Evolutionary conservation across 306 rosid species (phyloP), one percentile per base, ranked within the genome.

Genomic region (Inga laurina): DNA sequence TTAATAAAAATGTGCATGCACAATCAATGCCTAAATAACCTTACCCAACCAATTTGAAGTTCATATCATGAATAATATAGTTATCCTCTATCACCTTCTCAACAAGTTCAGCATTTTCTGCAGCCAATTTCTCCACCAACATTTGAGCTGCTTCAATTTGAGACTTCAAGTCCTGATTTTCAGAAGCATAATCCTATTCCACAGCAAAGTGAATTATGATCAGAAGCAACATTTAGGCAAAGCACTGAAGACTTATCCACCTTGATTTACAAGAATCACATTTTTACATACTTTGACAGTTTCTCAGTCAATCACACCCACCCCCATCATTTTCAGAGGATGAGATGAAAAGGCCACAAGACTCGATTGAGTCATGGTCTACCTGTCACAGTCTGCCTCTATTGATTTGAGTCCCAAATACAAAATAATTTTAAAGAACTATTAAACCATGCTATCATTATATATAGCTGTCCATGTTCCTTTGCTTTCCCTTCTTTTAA

Each of bases 41-140:
- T 48, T 79, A 79, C 51, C 81, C 75, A 45, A 39, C 15, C 69
- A 77, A 73, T 66, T 57, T 45, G 74, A 82, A 76, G 51, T 43
- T 39, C 74, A 59, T 37, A 61, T 30, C 65, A 79, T 35, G 15
- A 66, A 75, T 45, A 85, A 52, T 11, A 61, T 10, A 27, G 37
- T 62, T 56, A 49, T 39, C 44, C 51, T 59, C 22, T 14, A 70
- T 82, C 79, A 96, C 99, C 97, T 96, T 96, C 88, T 93, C 99
- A 90, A 92, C 91, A 80, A 96, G 98, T 72, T 90, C 97, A 1
- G 93, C 94, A 83, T 96, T 96, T 88, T 96, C 99, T 11, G 86
- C 46, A 54, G 86, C 83, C 86, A 96, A 84, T 84, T 86, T 92
- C 77, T 92, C 98, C 79, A 96, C 92, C 75, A 92, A 72, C 49